A percentile compares a stretch with the other conserved stretches of the same genome.
These are phyloP conservation scores for Aspergillus cejpii DNA, from an alignment of 2,329 filamentous ascomycete genomes.

Conservation along the genomic window DNA sequence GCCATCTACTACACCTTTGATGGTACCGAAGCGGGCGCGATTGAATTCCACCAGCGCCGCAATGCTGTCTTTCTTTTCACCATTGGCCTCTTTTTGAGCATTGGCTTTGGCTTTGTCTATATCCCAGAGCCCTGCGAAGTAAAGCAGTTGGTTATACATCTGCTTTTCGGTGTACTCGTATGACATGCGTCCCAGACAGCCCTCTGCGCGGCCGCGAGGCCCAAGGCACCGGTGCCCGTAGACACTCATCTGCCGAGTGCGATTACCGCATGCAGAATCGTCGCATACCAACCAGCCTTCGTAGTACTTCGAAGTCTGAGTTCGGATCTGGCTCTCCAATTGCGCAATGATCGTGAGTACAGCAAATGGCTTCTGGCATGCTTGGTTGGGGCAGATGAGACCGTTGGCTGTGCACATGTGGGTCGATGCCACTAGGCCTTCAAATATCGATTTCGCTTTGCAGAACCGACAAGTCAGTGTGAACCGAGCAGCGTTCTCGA, in stretches of 20 bases:
- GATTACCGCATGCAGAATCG: constrained; percentile 76
- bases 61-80: constrained; percentile 59
- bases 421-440: constrained; percentile 59
- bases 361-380: constrained; percentile 59
- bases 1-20: constrained; percentile 69
- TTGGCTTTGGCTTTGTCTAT: constrained; percentile 67
- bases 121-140: constrained; percentile 78
- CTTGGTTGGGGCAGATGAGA: constrained; percentile 58
- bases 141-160: constrained; percentile 90
- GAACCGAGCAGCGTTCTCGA: constrained; percentile 71
- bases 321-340: constrained; percentile 74
- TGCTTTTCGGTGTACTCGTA: constrained; percentile 85
- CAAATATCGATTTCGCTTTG: constrained; percentile 64
- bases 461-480: constrained; percentile 75
- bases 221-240: constrained; percentile 87
- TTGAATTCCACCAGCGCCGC: constrained; percentile 74
- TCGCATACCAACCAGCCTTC: constrained; percentile 87
- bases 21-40: constrained; percentile 65
- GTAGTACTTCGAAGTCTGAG: constrained; percentile 77
- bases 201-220: constrained; percentile 72
- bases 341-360: constrained; percentile 76
- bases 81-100: constrained; percentile 45
- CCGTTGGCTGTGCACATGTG: constrained; percentile 65
- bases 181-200: constrained; percentile 78
- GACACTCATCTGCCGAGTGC: constrained; percentile 86